Conservation (phyloP, 2,329 filamentous ascomycete genomes). For the Sporothrix pallida region DNA sequence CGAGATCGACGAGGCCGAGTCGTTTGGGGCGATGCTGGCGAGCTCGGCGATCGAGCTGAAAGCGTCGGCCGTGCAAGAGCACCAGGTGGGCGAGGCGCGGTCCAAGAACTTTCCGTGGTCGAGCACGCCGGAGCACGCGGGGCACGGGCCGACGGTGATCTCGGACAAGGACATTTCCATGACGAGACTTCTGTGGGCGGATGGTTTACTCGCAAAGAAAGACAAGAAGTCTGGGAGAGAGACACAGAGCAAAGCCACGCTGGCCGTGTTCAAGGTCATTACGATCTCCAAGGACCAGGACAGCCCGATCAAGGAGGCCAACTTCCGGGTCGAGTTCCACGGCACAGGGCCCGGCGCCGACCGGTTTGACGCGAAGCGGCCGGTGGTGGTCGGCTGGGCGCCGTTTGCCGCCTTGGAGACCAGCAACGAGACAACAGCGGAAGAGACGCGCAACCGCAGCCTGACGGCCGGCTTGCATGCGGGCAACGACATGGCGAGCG, state of each 20-base stretch:
- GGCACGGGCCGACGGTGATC: slow-evolving; percentile 13
- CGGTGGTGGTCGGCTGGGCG: slow-evolving; percentile 32
- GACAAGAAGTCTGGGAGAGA: slow-evolving; percentile 13
- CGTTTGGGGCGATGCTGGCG: not conserved
- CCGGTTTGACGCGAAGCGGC: slow-evolving; percentile 16
- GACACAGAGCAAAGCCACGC: slow-evolving; percentile 25
- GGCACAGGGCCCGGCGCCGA: slow-evolving; percentile 1
- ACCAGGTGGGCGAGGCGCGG: slow-evolving; percentile 6
- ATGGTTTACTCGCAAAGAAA: slow-evolving; percentile 9
- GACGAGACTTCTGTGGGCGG: slow-evolving; percentile 32
- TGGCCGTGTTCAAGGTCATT: slow-evolving; percentile 30
- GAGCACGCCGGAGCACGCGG: not conserved
- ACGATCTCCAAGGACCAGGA: slow-evolving; percentile 27
- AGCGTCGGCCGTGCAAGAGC: not conserved
- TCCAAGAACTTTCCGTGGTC: not conserved
- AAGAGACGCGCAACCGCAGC: slow-evolving; percentile 12
- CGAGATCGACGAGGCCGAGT: slow-evolving; percentile 16
- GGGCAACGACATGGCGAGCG: slow-evolving; percentile 5
- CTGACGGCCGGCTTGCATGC: not conserved
- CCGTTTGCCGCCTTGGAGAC: slow-evolving; percentile 28
- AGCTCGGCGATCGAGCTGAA: not conserved
- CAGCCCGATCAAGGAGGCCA: slow-evolving; percentile 9
- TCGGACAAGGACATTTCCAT: slow-evolving; percentile 27
- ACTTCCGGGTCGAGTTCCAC: slow-evolving; percentile 31
- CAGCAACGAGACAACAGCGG: slow-evolving; percentile 22